phyloP scores from a whole-genome alignment of 306 rosid genomes.

The Cercis canadensis region DNA sequence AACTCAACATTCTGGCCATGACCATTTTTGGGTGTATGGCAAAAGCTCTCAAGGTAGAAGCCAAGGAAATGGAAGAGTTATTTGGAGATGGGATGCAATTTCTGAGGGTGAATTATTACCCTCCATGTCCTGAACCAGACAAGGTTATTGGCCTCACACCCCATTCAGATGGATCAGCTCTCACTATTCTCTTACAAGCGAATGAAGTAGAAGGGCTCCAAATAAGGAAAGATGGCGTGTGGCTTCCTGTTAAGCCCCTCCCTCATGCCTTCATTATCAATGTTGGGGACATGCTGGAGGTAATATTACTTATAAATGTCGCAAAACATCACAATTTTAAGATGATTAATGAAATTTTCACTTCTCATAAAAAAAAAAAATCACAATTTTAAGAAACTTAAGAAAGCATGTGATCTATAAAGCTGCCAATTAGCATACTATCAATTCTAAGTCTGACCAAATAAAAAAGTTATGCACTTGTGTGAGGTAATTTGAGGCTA shows the following conservation, averaged over 20 bases:
- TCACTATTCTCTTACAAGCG: slow-evolving; percentile 47
- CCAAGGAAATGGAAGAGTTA: slow-evolving; percentile 21
- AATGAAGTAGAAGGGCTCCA: slow-evolving; percentile 45
- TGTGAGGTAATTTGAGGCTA: too few relatives aligned
- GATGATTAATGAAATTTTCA: background rate
- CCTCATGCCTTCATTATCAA: too few relatives aligned
- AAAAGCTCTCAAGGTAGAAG: slow-evolving; percentile 35
- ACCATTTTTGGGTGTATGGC: slow-evolving; percentile 23
- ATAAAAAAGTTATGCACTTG: too few relatives aligned
- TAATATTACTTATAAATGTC: too few relatives aligned
- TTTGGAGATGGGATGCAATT: slow-evolving; percentile 37
- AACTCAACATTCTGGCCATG: slow-evolving; percentile 33
- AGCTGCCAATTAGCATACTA: too few relatives aligned
- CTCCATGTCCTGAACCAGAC: slow-evolving; percentile 50
- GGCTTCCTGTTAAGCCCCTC: slow-evolving; percentile 20
- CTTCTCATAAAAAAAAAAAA: too few relatives aligned
- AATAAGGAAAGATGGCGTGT: slow-evolving; percentile 38
- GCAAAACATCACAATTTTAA: too few relatives aligned
- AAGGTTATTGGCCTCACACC: slow-evolving; percentile 45
- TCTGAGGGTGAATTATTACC: slow-evolving; percentile 50
- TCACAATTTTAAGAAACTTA: too few relatives aligned
- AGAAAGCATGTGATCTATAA: too few relatives aligned
- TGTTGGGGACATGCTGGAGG: background rate
- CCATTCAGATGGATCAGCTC: slow-evolving; percentile 43
- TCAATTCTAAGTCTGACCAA: too few relatives aligned